phyloP scores from a whole-genome alignment of 2,329 filamentous ascomycete genomes.

The Penicillium sp. region DNA sequence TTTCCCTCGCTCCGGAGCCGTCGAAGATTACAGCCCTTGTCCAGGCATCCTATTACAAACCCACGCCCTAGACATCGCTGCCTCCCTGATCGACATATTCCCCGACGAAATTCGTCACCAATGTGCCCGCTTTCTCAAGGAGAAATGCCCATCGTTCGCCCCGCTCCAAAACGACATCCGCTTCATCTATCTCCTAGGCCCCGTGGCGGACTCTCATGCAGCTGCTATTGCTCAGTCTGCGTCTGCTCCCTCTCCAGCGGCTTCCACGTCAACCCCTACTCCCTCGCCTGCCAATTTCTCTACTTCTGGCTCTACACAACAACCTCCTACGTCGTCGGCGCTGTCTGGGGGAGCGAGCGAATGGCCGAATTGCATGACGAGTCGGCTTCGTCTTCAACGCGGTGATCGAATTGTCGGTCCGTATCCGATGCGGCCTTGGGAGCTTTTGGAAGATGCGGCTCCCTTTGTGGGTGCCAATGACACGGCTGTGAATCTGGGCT shows the following conservation, averaged over 20 bases:
- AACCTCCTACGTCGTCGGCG: slow-evolving; percentile 11
- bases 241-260: slow-evolving; percentile 32
- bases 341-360: slow-evolving; percentile 21
- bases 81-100: slow-evolving; percentile 43
- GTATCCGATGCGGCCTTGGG: slow-evolving; percentile 41
- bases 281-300: slow-evolving; percentile 26
- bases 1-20: slow-evolving; percentile 24
- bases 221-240: slow-evolving; percentile 22
- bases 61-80: slow-evolving; percentile 44
- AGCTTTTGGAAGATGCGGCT: slow-evolving; percentile 44
- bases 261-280: slow-evolving; percentile 28
- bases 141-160: slow-evolving; percentile 38
- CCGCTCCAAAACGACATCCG: slow-evolving; percentile 39
- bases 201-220: slow-evolving; percentile 26
- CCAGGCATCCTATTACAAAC: slow-evolving; percentile 36
- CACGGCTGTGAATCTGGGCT: slow-evolving; percentile 41
- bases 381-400: slow-evolving; percentile 37
- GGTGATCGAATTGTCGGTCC: slow-evolving; percentile 34
- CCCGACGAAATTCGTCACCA: slow-evolving; percentile 43
- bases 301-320: slow-evolving; percentile 15
- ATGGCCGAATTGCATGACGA: slow-evolving; percentile 23
- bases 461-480: slow-evolving; percentile 44
- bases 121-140: slow-evolving; percentile 41
- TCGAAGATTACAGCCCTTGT: slow-evolving; percentile 25
- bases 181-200: slow-evolving; percentile 42